Percentiles rank a stretch among this genome's conserved stretches.
Conservation (phyloP, 345 rosid genomes). For the Brassica nigra region DNA sequence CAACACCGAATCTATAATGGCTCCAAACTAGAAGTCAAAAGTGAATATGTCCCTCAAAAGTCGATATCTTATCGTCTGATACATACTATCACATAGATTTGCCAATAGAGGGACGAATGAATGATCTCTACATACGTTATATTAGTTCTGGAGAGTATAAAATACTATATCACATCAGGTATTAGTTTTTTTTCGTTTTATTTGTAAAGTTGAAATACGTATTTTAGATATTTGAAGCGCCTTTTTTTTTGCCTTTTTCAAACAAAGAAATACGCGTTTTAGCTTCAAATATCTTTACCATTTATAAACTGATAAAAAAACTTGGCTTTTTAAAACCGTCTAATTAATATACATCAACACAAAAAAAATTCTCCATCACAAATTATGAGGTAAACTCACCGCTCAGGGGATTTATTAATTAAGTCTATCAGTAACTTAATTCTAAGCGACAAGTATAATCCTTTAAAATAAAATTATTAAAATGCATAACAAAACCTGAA, state of each 20-base stretch:
- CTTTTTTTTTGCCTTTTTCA: too few relatives aligned
- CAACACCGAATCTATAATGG: slow-evolving; percentile 18
- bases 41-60: slow-evolving; percentile 5
- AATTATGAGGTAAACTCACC: neutral
- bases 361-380: neutral
- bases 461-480: neutral
- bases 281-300: neutral
- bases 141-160: neutral
- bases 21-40: slow-evolving; percentile 28
- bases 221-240: too few relatives aligned
- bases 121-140: neutral
- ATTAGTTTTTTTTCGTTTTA: neutral
- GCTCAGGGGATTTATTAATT: neutral
- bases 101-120: neutral
- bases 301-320: neutral
- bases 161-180: neutral
- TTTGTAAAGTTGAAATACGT: neutral
- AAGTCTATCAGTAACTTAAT: too few relatives aligned
- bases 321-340: neutral
- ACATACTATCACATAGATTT: neutral
- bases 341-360: neutral
- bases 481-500: neutral
- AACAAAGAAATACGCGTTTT: too few relatives aligned
- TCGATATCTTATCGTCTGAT: slow-evolving; percentile 3
- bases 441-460: neutral